Evolutionary conservation across 306 rosid genomes (phyloP).

Genomic region (barrel medic (Medicago truncatula)): MtrunA17r5.0-ANR NC_053049.1:35477501-35478000

Average conservation of each 20-base stretch:
- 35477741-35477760: not conserved
- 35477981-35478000: conserved; percentile 24
- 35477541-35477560: conserved; percentile 13
- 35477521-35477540: not conserved
- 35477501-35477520: conserved; percentile 8
- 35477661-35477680: not conserved
- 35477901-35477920: conserved; percentile 94
- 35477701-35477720: not conserved
- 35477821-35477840: conserved; percentile 6
- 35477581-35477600: conserved; percentile 83
- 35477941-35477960: conserved; percentile 75
- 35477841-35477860: conserved; percentile 52
- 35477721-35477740: not conserved
- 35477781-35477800: conserved; percentile 1
- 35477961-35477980: conserved; percentile 31
- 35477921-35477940: conserved; percentile 85
- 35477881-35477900: conserved; percentile 85
- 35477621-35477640: conserved; percentile 77
- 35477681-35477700: conserved; percentile 1
- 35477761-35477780: not conserved
- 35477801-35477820: conserved; percentile 28
- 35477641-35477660: conserved; percentile 54
- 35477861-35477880: conserved; percentile 87
- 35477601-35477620: conserved; percentile 81
- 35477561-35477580: conserved; percentile 49